Percentiles rank a stretch among this genome's conserved stretches.
phyloP scores from a whole-genome alignment of 805 yeast species.

The Naumovozyma castellii region DNA sequence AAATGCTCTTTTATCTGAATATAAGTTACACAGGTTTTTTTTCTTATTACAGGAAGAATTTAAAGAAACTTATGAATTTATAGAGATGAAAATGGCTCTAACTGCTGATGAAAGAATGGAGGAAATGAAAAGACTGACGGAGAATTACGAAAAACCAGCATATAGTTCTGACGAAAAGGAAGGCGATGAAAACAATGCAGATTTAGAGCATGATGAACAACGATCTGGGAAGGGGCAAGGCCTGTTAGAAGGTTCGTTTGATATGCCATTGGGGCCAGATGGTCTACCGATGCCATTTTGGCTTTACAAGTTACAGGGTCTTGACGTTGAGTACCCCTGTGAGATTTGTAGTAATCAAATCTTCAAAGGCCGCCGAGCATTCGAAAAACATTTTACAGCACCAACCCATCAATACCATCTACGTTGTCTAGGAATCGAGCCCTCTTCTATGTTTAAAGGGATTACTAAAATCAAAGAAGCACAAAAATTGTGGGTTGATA shows the following conservation, averaged over 20 bases:
- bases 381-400: slow-evolving; percentile 67
- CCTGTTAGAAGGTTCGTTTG: slow-evolving; percentile 32
- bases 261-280: slow-evolving; percentile 75
- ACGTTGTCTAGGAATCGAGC: slow-evolving; percentile 58
- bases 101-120: slow-evolving; percentile 60
- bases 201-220: slow-evolving; percentile 15
- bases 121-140: slow-evolving; percentile 38
- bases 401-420: slow-evolving; percentile 66
- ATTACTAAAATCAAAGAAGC: slow-evolving; percentile 66
- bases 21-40: slow-evolving; percentile 31
- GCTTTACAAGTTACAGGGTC: slow-evolving; percentile 84
- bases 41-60: slow-evolving; percentile 34
- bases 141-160: slow-evolving; percentile 28
- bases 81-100: slow-evolving; percentile 56
- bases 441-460: slow-evolving; percentile 47
- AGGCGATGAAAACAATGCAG: slow-evolving; percentile 17
- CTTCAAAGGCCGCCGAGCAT: slow-evolving; percentile 66
- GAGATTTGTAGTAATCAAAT: slow-evolving; percentile 75
- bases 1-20: slow-evolving; percentile 30
- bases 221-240: slow-evolving; percentile 23
- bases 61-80: slow-evolving; percentile 45
- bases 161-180: slow-evolving; percentile 35
- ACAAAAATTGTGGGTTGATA: slow-evolving; percentile 40
- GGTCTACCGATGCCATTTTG: slow-evolving; percentile 90
- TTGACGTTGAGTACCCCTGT: slow-evolving; percentile 61